Evolutionary conservation across 1,139 yeast genomes (phyloP), one percentile per base, ranked within the genome.

Genomic region (Yamadazyma atmosphaerica): DNA sequence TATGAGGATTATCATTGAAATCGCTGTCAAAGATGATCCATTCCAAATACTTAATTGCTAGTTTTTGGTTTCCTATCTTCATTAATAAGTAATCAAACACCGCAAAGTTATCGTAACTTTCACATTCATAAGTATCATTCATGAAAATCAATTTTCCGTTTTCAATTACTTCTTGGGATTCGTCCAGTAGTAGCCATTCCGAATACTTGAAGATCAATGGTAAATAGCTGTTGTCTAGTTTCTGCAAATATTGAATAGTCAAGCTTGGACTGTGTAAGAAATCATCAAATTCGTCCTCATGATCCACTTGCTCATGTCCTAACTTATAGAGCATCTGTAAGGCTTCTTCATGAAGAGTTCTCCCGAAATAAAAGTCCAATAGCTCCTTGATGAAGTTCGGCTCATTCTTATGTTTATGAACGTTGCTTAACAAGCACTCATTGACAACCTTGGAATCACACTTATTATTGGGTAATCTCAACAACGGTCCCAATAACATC

Each of bases 401-500:
- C 24, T 68, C 63, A n/a, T 67, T 65, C 13, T 43, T 42, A 35
- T 61, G 65, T 5, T 51, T 45, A 37, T 59, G 61, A n/a, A 59
- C 35, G 44, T 60, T 56, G 12, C 54, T 52, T 26, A 70, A 51
- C 25, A 90, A 71, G 39, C 78, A 71, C 4, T 65, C 60, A 38
- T 79, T 77, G 2, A 88, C 96, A 3, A 78, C 72, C 1, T 65
- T 65, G 2, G 84, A 73, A 52, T 84, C 83, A 63, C 97, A 88
- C 44, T 71, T 69, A 55, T 90, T 92, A 30, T 79, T 77, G 0
- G 77, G 76, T 2, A 89, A 72, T 37, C 98, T 68, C 6, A 92
- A 71, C 24, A 92, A 73, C 0, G 98, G 94, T 0, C 95, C 96
- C 13, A 92, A 73, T 54, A 92, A 69, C 50, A 83, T 76, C 0